A percentile compares a stretch with the other conserved stretches of the same genome.
These are phyloP conservation scores for Phaeotremella fagi DNA, from an alignment of 768 basidiomycete species.

Conservation along the genomic window DNA sequence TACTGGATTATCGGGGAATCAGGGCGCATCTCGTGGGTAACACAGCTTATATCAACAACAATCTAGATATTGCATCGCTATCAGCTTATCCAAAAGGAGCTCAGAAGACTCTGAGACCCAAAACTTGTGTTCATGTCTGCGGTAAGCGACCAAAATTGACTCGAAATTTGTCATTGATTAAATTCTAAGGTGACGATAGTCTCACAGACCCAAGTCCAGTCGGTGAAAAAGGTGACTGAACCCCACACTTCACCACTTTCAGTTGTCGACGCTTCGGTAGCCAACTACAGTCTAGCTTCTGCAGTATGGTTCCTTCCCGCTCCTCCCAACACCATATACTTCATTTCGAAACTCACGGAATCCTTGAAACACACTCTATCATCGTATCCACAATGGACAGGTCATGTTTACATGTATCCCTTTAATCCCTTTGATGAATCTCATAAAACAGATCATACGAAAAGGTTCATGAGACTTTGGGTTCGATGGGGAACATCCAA, in stretches of 20 bases:
- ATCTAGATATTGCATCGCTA: too few relatives aligned
- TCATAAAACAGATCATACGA: conserved; percentile 1
- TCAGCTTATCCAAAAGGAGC: too few relatives aligned
- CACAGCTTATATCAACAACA: too few relatives aligned
- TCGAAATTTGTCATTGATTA: too few relatives aligned
- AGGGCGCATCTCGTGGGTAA: too few relatives aligned
- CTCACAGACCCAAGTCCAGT: neutral
- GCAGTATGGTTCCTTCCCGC: conserved; percentile 4
- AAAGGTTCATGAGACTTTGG: conserved; percentile 2
- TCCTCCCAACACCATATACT: neutral
- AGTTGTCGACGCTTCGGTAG: conserved; percentile 10
- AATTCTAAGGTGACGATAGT: too few relatives aligned
- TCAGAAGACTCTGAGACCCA: too few relatives aligned
- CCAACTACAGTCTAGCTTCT: conserved; percentile 9
- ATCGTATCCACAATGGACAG: conserved; percentile 8
- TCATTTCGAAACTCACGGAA: neutral
- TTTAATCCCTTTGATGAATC: neutral
- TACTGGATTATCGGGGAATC: too few relatives aligned
- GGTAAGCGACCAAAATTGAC: too few relatives aligned
- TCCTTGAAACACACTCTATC: conserved; percentile 2
- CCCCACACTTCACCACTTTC: conserved; percentile 5
- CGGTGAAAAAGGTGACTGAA: neutral
- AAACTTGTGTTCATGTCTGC: too few relatives aligned
- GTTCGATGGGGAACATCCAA: neutral
- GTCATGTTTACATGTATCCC: neutral